Evolutionary conservation across 192 early-diverging fungal genomes (phyloP).

Genomic region (Diversispora epigaea): DNA sequence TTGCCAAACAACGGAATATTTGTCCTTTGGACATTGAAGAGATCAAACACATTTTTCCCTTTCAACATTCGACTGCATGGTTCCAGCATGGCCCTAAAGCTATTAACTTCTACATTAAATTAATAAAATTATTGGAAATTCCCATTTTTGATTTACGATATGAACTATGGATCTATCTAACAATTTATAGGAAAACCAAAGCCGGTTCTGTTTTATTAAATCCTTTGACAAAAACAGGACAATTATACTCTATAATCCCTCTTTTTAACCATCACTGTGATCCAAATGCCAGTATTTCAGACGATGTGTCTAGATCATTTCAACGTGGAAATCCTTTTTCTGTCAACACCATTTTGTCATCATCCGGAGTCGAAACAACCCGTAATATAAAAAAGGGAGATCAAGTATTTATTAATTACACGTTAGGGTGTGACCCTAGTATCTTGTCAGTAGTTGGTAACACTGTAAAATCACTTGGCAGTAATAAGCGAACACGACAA

Average conservation of each 20-base stretch:
- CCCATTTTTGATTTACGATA: background rate
- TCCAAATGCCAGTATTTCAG: background rate
- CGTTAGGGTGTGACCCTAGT: background rate
- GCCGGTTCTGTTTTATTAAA: background rate
- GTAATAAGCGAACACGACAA: too few relatives aligned
- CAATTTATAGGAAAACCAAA: conserved; percentile 7
- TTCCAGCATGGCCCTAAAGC: background rate
- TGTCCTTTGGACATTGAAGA: conserved; percentile 1
- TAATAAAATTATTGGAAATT: background rate
- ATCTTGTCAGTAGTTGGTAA: background rate
- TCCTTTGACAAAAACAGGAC: background rate
- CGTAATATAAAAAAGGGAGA: conserved; percentile 2
- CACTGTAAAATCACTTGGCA: too few relatives aligned
- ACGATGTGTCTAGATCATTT: background rate
- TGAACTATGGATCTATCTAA: conserved; percentile 2
- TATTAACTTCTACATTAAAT: background rate
- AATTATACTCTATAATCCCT: conserved; percentile 2
- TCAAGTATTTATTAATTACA: conserved; percentile 10
- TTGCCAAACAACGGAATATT: conserved; percentile 6
- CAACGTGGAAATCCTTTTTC: background rate
- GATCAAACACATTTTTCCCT: background rate
- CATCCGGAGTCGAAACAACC: background rate
- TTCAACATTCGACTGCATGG: conserved; percentile 4
- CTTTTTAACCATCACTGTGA: conserved; percentile 1
- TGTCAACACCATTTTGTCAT: background rate